These are phyloP conservation scores for Aspergillus sp. DNA, from an alignment of 2,329 filamentous ascomycete genomes.

Conservation along the genomic window DNA sequence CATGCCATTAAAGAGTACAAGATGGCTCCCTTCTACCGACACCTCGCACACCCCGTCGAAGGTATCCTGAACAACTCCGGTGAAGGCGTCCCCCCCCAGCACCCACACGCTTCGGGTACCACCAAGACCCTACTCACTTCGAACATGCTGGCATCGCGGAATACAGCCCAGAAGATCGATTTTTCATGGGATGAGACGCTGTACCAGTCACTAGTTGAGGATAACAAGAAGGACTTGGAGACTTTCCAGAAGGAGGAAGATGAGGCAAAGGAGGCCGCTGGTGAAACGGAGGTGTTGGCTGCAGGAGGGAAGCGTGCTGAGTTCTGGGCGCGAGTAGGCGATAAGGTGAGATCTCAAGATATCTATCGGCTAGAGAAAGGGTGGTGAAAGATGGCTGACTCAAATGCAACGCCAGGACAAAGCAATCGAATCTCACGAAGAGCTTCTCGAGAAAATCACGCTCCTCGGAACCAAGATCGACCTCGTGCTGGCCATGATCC, in stretches of 20 bases:
- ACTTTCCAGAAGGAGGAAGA: constrained; percentile 79
- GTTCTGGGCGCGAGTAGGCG: constrained; percentile 89
- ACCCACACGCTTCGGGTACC: constrained; percentile 23
- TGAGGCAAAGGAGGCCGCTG: constrained; percentile 90
- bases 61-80: constrained; percentile 73
- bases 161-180: constrained; percentile 56
- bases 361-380: constrained; percentile 1
- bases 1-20: constrained; percentile 58
- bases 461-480: constrained; percentile 97
- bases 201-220: constrained; percentile 68
- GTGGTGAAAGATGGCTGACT: neutral
- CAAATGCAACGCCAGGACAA: constrained; percentile 60
- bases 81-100: constrained; percentile 51
- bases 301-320: constrained; percentile 92
- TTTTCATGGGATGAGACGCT: constrained; percentile 87
- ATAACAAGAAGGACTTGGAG: constrained; percentile 72
- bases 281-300: constrained; percentile 89
- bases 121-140: constrained; percentile 52
- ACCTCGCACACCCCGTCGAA: constrained; percentile 59
- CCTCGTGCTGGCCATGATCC: constrained; percentile 90
- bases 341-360: constrained; percentile 61
- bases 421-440: constrained; percentile 86
- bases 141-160: constrained; percentile 69
- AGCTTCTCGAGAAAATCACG: constrained; percentile 92
- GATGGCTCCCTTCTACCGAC: constrained; percentile 61